Evolutionary conservation across 2,329 filamentous ascomycete species (phyloP), one percentile per base, ranked within the genome.

Genomic region (Pseudogymnoascus sp.): DNA sequence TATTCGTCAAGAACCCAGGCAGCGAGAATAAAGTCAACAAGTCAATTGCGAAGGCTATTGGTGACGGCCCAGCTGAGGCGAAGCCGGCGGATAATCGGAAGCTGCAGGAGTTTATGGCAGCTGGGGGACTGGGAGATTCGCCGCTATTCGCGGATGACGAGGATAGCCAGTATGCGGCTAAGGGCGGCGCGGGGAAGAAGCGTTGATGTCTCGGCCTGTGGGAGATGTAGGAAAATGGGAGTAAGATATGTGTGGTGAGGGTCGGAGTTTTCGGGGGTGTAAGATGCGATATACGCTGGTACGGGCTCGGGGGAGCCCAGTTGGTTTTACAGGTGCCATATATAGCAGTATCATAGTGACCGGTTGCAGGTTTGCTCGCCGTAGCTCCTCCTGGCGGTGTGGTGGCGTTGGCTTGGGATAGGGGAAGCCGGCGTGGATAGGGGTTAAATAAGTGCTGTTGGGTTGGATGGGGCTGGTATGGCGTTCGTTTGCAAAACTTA

Each of bases 41-140:
- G n/a, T 68, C 69, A 59, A 67, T 74, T 64, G 70, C 70, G 59
- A 72, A 75, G 64, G 67, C 66, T 58, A 52, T 67, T 6, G 60
- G 62, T 3, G 70, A 68, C 6, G 68, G 67, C 21, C 67, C 65
- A 4, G 69, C 66, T 27, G 90, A 96, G 75, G 74, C 79, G 0
- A 81, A 81, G 0, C 92, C 92, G 0, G 83, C 85, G 27, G 82
- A 85, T 33, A 79, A 86, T 64, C 81, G 90, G 62, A 82, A 84
- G 33, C 81, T 90, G 0, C 79, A 82, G 4, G 91, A 94, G 69
- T 97, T 97, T 68, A 87, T 91, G 73, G 83, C 87, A 65, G 82
- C 95, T 78, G 93, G 93, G 39, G 91, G 91, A 13, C 90, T 89
- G 69, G 93, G 92, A 4, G 93, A 97, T 70, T 85, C 91, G 73